Conservation (phyloP, 192 early-diverging fungal species). For the Martensiomyces pterosporus region DNA sequence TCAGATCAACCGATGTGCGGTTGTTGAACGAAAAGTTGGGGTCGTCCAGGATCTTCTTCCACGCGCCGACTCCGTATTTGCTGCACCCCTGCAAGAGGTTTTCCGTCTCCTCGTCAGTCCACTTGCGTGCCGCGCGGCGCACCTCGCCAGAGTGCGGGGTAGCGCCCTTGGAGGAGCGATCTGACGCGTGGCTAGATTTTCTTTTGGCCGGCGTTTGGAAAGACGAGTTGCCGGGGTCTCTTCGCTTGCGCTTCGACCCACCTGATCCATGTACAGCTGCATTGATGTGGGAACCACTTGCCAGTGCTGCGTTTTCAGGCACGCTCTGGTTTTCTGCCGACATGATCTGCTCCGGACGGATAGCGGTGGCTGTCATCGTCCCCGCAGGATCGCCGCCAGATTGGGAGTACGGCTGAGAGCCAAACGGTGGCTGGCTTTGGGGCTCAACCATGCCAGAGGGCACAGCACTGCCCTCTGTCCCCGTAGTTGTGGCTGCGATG, state of each 20-base stretch:
- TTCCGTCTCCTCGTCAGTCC: constrained; percentile 46
- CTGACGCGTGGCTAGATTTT: constrained; percentile 23
- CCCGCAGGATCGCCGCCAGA: too few species aligned
- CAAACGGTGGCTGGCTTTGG: constrained; percentile 1
- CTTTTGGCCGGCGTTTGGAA: constrained; percentile 23
- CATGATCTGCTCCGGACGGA: constrained; percentile 22
- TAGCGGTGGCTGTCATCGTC: constrained; percentile 6
- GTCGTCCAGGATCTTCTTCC: constrained; percentile 51
- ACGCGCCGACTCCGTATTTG: constrained; percentile 48
- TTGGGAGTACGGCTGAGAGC: too few species aligned
- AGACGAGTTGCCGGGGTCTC: constrained; percentile 3
- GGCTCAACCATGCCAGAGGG: not conserved
- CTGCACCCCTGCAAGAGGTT: constrained; percentile 38
- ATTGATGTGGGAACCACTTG: not conserved
- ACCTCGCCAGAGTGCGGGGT: constrained; percentile 12
- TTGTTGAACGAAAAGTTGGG: constrained; percentile 42
- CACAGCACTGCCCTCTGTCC: constrained; percentile 8
- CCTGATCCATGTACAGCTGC: constrained; percentile 1
- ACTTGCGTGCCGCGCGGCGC: constrained; percentile 44
- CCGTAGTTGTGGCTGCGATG: constrained; percentile 30
- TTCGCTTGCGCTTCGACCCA: constrained; percentile 36
- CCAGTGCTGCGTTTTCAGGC: not conserved
- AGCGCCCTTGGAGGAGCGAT: constrained; percentile 3
- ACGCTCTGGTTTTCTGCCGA: constrained; percentile 1
- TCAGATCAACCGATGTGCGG: constrained; percentile 49